Evolutionary conservation across 305 asterid species (phyloP).

Genomic region (Solanum aculeatissimum): DNA sequence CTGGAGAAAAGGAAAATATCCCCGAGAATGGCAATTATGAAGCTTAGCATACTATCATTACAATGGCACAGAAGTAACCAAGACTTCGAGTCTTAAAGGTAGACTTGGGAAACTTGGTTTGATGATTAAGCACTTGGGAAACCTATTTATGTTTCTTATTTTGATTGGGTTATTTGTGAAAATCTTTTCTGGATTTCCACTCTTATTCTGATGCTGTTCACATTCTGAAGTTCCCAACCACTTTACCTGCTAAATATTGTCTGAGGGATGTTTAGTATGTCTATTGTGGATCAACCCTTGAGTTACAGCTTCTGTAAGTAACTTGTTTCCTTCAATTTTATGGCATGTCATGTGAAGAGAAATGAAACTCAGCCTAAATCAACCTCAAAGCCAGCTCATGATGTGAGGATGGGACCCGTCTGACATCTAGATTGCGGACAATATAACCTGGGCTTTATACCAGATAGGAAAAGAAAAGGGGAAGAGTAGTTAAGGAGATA

Average conservation of each 20-base stretch:
- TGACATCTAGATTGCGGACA: not conserved
- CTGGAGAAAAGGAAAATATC: not conserved
- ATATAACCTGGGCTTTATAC: not conserved
- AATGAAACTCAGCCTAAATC: not conserved
- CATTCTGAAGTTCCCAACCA: not conserved
- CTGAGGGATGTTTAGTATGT: not conserved
- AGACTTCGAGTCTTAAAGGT: not conserved
- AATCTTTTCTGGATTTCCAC: not conserved
- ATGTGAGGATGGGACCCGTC: not conserved
- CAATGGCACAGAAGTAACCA: not conserved
- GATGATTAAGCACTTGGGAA: not conserved
- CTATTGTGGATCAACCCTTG: not conserved
- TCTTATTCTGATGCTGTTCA: not conserved
- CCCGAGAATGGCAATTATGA: not conserved
- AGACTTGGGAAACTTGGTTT: not conserved
- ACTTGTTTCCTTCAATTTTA: not conserved
- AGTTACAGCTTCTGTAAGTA: not conserved
- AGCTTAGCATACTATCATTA: not conserved
- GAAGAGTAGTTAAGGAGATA: not conserved
- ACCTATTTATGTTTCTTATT: not conserved
- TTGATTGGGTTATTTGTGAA: not conserved
- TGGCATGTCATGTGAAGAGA: not conserved
- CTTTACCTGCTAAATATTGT: not conserved
- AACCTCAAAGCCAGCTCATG: not conserved
- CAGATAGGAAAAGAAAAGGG: not conserved